Evolutionary conservation across 2,329 filamentous ascomycete genomes (phyloP).

Genomic region (Apiospora rasikravindrae): DNA sequence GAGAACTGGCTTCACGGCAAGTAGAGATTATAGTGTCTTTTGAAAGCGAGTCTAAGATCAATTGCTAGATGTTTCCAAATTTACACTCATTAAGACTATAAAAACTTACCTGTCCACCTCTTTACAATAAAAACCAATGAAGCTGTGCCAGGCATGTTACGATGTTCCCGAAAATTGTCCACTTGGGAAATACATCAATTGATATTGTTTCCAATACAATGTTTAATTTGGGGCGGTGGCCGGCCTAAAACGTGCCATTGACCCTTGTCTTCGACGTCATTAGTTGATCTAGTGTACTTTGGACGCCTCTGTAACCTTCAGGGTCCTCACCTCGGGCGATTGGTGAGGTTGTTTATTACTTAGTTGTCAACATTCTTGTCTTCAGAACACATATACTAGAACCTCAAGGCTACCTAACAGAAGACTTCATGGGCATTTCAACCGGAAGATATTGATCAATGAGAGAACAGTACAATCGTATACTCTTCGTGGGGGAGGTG

Average conservation of each 20-base stretch:
- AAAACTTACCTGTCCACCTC: not conserved
- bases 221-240: not conserved
- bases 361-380: not conserved
- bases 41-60: not conserved
- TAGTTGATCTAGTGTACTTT: not conserved
- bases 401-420: not conserved
- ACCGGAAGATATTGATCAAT: not conserved
- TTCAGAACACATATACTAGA: not conserved
- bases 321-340: not conserved
- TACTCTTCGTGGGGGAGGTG: not conserved
- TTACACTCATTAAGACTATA: not conserved
- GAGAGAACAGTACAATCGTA: not conserved
- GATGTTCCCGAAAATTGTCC: not conserved
- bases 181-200: not conserved
- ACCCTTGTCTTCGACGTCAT: constrained; percentile 16
- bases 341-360: not conserved
- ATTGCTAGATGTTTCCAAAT: not conserved
- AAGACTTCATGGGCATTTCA: not conserved
- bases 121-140: not conserved
- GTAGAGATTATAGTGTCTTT: not conserved
- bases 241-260: not conserved
- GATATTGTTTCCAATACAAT: not conserved
- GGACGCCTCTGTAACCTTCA: not conserved
- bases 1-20: constrained; percentile 3
- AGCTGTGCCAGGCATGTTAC: not conserved